Base-by-base conservation (phyloP, 345 rosid genomes). In the Euphorbia peplus region DNA sequence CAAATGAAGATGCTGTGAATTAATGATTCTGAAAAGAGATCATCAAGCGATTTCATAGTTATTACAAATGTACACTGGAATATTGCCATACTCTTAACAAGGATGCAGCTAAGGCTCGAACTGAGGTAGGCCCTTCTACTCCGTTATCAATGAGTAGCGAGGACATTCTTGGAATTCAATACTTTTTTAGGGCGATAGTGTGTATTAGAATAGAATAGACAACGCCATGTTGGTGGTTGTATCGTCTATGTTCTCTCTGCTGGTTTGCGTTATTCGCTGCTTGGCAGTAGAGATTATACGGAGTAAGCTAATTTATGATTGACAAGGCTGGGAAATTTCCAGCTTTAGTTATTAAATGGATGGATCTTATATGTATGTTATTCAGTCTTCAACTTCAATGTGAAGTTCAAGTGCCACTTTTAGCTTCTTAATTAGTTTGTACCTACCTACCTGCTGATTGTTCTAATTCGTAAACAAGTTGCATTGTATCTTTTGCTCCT, bases 121-220 rank as follows among this genome's bases (percentile, higher is more conserved):
- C 73, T 50, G 65, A 56, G 76, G 22, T 70, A 19, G 79, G 75
- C 60, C 52, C 74, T 21, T 71, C 80, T 25, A 67, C 63, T 54
- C 8, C 5, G 28, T 11, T 52, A 41, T n/a, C n/a, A n/a, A 10
- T 65, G 46, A 65, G 32, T 30, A 48, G 42, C 28, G 11, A 29
- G 58, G 37, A 32, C 4, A 32, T 32, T 29, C 26, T 44, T 19
- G 19, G 41, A 65, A 65, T 29, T 50, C 19, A 14, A 57, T 32
- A 32, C 3, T 32, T 32, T 32, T 29, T 14, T 42, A 26, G 67
- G 22, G 51, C n/a, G 19, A 19, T 8, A 22, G 32, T 63, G 52
- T 7, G 19, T 47, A 14, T 63, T 25, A 26, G 19, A 44, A 16
- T 63, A 47, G 15, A 44, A 16, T 63, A 47, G 15, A 44, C 11